Conservation (phyloP, 805 yeast genomes). For the Sugiyamaella valdiviana region DNA sequence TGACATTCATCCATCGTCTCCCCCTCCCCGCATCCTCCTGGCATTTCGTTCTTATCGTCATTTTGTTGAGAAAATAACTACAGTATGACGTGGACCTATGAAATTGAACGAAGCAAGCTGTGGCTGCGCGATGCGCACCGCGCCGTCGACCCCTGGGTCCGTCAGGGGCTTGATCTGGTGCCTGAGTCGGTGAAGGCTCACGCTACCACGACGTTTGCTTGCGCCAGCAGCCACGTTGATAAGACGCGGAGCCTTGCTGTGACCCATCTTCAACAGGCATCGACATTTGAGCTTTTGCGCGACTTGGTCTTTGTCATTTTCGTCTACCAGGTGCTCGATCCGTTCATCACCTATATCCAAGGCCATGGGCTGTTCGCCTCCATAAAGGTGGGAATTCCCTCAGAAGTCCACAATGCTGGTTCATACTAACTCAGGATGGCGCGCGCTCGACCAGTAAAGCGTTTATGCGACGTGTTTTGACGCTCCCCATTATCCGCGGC, state of each 20-base stretch:
- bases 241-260: not conserved
- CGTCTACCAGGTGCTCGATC: slow-evolving; percentile 6
- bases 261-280: not conserved
- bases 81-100: not conserved
- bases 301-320: slow-evolving; percentile 8
- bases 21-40: not conserved
- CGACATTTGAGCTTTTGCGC: slow-evolving; percentile 8
- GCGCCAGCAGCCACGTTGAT: not conserved
- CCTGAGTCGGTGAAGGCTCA: not conserved
- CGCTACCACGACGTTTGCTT: not conserved
- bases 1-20: not conserved
- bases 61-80: too few relatives aligned
- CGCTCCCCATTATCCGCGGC: slow-evolving; percentile 47
- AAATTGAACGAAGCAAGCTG: not conserved
- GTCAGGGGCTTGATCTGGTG: not conserved
- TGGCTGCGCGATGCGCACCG: not conserved
- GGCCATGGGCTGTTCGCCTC: slow-evolving; percentile 27
- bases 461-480: slow-evolving; percentile 24
- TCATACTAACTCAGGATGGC: slow-evolving; percentile 1
- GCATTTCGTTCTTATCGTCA: too few relatives aligned
- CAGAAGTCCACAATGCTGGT: not conserved
- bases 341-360: slow-evolving; percentile 12
- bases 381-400: not conserved
- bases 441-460: slow-evolving; percentile 6
- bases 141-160: not conserved